phyloP scores from a whole-genome alignment of 495 filamentous ascomycete genomes.

The Cudoniella acicularis region DNA sequence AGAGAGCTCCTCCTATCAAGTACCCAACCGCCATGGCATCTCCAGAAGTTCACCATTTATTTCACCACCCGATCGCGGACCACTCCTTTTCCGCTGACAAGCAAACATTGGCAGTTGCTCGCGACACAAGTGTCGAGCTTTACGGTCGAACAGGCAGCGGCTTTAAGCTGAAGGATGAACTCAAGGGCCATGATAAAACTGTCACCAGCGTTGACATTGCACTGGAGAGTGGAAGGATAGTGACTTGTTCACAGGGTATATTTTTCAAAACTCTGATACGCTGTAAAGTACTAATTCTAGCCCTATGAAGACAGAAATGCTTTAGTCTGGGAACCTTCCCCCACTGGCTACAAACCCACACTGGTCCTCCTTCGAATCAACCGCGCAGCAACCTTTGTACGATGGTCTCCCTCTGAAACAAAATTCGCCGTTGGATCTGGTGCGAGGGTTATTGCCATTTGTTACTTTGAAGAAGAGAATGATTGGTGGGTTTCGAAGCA shows the following conservation, averaged over 20 bases:
- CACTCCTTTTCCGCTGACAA: conserved; percentile 96
- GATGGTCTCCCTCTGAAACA: conserved; percentile 93
- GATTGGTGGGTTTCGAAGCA: conserved; percentile 99
- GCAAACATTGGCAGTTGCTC: conserved; percentile 82
- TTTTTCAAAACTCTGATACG: background rate
- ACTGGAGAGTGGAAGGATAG: conserved; percentile 82
- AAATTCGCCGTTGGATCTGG: conserved; percentile 98
- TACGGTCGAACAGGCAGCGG: conserved; percentile 70
- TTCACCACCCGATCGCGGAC: conserved; percentile 93
- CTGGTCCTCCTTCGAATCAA: conserved; percentile 96
- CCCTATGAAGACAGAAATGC: conserved; percentile 83
- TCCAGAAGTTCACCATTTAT: conserved; percentile 93
- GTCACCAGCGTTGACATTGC: conserved; percentile 97
- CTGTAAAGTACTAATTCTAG: conserved; percentile 7
- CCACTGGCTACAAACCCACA: conserved; percentile 91
- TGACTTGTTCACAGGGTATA: conserved; percentile 92
- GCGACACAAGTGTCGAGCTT: conserved; percentile 88
- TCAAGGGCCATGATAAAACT: conserved; percentile 94
- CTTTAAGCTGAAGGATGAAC: conserved; percentile 83
- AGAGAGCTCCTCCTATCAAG: conserved; percentile 98
- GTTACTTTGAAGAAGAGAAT: conserved; percentile 98
- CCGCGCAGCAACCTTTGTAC: conserved; percentile 91
- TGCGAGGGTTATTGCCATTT: conserved; percentile 92
- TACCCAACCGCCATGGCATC: conserved; percentile 56
- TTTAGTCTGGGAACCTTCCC: conserved; percentile 92